Percentiles rank a stretch among this genome's conserved stretches.
Conservation (phyloP, 495 filamentous ascomycete species). For the Parathielavia appendiculata region DNA sequence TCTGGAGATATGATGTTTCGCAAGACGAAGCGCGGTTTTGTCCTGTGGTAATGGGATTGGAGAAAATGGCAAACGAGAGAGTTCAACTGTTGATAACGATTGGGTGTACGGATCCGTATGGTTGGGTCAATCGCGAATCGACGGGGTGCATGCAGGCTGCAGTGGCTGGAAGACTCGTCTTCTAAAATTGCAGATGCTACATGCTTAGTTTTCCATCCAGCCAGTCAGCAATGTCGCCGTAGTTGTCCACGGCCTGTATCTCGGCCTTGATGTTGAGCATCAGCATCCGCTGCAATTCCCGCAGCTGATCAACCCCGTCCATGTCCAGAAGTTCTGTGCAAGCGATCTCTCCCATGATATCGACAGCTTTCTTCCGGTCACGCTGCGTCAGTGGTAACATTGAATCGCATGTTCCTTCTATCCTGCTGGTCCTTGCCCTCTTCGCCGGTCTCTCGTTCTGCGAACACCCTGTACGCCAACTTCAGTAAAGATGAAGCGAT, state of each 20-base stretch:
- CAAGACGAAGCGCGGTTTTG: too few species aligned
- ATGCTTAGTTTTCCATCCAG: conserved; percentile 45
- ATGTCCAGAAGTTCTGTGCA: neutral
- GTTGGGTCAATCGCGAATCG: too few species aligned
- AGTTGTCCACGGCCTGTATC: conserved; percentile 72
- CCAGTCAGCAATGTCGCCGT: conserved; percentile 59
- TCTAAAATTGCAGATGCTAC: too few species aligned
- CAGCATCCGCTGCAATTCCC: conserved; percentile 79
- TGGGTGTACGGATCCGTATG: too few species aligned
- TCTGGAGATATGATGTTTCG: too few species aligned
- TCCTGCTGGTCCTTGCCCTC: conserved; percentile 9
- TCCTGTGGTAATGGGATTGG: too few species aligned
- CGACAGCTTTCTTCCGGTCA: conserved; percentile 60
- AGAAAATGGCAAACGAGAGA: too few species aligned
- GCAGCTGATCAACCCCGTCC: conserved; percentile 44
- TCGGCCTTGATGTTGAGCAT: conserved; percentile 84
- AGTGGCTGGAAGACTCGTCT: too few species aligned
- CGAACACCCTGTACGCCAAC: neutral
- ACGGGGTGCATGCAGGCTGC: too few species aligned
- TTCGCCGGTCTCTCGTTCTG: conserved; percentile 17
- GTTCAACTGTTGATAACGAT: too few species aligned
- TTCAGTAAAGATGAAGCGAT: neutral
- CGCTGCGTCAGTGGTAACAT: conserved; percentile 50
- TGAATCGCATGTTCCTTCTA: conserved; percentile 12
- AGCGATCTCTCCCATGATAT: conserved; percentile 54